phyloP scores from a whole-genome alignment of 176 grass and related monocot genomes.

The Pontederia paniculata region DNA sequence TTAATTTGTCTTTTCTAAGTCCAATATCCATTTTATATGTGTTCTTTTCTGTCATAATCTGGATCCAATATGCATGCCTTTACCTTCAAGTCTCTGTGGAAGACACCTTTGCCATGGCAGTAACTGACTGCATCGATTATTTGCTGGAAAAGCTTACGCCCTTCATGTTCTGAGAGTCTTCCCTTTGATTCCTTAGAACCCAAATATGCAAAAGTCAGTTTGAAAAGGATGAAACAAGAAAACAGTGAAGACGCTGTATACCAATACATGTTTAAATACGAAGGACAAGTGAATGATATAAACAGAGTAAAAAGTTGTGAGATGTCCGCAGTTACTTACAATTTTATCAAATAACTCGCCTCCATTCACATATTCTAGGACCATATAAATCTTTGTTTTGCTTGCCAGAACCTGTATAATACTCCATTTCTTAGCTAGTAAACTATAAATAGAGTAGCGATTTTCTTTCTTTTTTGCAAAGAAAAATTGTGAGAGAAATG shows the following conservation, averaged over 20 bases:
- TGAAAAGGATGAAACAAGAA: background rate
- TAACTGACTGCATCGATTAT: slow-evolving; percentile 87
- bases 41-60: too few relatives aligned
- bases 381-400: slow-evolving; percentile 91
- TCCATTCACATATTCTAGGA: slow-evolving; percentile 73
- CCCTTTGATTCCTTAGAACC: slow-evolving; percentile 40
- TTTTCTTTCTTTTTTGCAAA: background rate
- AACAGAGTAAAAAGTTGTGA: background rate
- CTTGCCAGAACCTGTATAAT: slow-evolving; percentile 67
- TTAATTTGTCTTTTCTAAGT: too few relatives aligned
- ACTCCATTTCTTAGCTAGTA: background rate
- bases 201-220: background rate
- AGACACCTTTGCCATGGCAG: slow-evolving; percentile 88
- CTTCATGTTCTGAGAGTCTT: slow-evolving; percentile 53
- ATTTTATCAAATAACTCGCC: slow-evolving; percentile 90
- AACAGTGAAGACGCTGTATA: background rate
- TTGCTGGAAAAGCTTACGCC: slow-evolving; percentile 80
- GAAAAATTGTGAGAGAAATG: background rate
- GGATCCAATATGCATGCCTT: background rate
- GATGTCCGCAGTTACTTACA: slow-evolving; percentile 27
- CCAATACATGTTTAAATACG: background rate
- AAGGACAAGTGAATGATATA: background rate
- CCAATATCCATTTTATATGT: too few relatives aligned
- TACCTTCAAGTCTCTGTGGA: slow-evolving; percentile 90
- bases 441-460: background rate